Percentiles rank a stretch among this genome's conserved stretches.
phyloP scores from a whole-genome alignment of 805 yeast genomes.

The Nematodospora valgi region DNA sequence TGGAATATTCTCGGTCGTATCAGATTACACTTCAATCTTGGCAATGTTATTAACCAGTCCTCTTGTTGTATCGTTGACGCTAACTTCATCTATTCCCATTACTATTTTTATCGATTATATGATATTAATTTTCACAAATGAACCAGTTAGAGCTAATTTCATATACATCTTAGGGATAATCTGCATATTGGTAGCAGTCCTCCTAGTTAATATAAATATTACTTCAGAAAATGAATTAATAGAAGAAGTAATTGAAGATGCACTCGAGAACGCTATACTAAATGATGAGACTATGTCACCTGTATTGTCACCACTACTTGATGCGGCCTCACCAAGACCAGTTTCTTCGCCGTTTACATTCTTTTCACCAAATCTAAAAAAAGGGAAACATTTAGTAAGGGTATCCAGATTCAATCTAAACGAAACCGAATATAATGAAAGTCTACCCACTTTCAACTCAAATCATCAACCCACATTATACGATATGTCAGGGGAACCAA shows the following conservation, averaged over 20 bases:
- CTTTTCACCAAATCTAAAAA: slow-evolving; percentile 5
- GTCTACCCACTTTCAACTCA: slow-evolving; percentile 5
- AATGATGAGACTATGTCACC: slow-evolving; percentile 47
- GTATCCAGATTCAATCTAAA: slow-evolving; percentile 17
- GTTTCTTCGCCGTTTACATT: slow-evolving; percentile 1
- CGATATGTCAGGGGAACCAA: slow-evolving; percentile 5
- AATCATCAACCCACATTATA: slow-evolving; percentile 6
- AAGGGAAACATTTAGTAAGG: slow-evolving; percentile 3
- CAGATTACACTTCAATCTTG: slow-evolving; percentile 49
- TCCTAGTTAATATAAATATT: slow-evolving; percentile 43
- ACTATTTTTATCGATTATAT: slow-evolving; percentile 48
- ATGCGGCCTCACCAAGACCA: slow-evolving; percentile 8
- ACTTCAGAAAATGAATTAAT: slow-evolving; percentile 42
- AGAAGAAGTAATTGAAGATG: slow-evolving; percentile 45
- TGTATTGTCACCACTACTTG: slow-evolving; percentile 42
- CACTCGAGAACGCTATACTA: slow-evolving; percentile 45
- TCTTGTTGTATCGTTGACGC: slow-evolving; percentile 46
- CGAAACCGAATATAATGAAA: slow-evolving; percentile 1
- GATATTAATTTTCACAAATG: slow-evolving; percentile 18
- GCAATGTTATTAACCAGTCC: slow-evolving; percentile 55
- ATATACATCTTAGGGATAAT: slow-evolving; percentile 46
- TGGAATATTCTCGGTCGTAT: slow-evolving; percentile 44
- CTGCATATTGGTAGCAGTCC: slow-evolving; percentile 44
- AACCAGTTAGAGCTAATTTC: slow-evolving; percentile 19
- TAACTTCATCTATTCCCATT: slow-evolving; percentile 52